Percentiles rank a stretch among this genome's conserved stretches.
Conservation (phyloP, 352 stramenopile genomes). For the Phytophthora multivora region DNA sequence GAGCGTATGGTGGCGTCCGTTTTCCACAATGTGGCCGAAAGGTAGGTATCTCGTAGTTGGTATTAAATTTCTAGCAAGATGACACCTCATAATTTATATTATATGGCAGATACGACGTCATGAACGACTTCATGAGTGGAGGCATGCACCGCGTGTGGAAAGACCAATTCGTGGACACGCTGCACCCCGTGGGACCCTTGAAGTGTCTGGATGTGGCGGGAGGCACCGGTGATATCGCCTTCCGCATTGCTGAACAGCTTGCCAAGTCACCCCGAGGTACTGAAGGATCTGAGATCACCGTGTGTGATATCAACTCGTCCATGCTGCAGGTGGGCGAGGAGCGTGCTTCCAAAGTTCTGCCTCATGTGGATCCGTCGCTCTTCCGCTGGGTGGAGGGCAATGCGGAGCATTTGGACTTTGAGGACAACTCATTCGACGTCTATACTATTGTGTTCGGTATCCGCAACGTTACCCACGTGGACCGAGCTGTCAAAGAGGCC, state of each 20-base stretch:
- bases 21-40: conserved; percentile 98
- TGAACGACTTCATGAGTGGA: conserved; percentile 99
- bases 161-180: conserved; percentile 93
- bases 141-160: conserved; percentile 97
- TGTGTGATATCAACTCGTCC: conserved; percentile 99
- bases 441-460: conserved; percentile 99
- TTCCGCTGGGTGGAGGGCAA: conserved; percentile 95
- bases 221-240: conserved; percentile 98
- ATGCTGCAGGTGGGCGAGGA: conserved; percentile 97
- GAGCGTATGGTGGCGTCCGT: conserved; percentile 95
- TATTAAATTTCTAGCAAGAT: background rate
- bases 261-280: conserved; percentile 35
- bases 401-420: conserved; percentile 95
- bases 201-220: conserved; percentile 96
- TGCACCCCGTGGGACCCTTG: conserved; percentile 78
- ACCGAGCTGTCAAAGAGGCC: conserved; percentile 94
- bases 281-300: conserved; percentile 86
- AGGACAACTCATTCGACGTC: conserved; percentile 96
- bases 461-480: conserved; percentile 98
- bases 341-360: conserved; percentile 79
- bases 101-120: conserved; percentile 92
- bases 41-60: conserved; percentile 54
- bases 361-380: conserved; percentile 53
- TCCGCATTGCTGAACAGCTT: conserved; percentile 93
- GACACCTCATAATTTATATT: conserved; percentile 4